Base-by-base conservation (phyloP, 2,329 filamentous ascomycete species). In the Endoconidiophora laricicola region DNA sequence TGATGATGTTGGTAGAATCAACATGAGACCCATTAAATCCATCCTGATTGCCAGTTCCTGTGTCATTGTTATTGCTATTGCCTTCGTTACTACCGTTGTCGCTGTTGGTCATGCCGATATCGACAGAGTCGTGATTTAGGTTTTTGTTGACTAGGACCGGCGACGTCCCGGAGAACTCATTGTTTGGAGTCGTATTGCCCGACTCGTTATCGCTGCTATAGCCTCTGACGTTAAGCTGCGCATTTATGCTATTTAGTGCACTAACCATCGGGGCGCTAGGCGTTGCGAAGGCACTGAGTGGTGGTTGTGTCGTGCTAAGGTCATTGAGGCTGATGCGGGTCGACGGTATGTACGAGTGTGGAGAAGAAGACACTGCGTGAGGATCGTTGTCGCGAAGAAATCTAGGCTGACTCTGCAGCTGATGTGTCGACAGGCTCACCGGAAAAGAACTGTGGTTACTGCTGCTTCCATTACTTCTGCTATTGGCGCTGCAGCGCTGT, bases 221-320 rank as follows among this genome's bases (percentile, higher is more conserved):
- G 26, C 40, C 24, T 10, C 42, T 41, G 46, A 22, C 12, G 20
- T 37, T 37, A 43, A 14, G 40, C 16, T 20, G 46, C 24, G 22
- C 46, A 22, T 46, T 49, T 6, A 53, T 49, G n/a, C 18, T 43
- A 22, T 46, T 49, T 6, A 53, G 44, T 18, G 51, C 47, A 39
- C 43, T n/a, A 6, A 46, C 43, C 51, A 53, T 53, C 12, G 38
- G 37, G 22, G 33, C 37, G 42, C 51, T 53, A 12, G 47, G 51
- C 3, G 37, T 46, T 20, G 40, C 51, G 38, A 53, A 53, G 9
- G 48, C 51, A 24, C 47, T 43, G 9, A 53, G 22, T 33, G 44
- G 48, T 14, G 51, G 38, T 3, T 37, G 22, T 10, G 44, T 33
- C n/a, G 46, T 44, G 29, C 43, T 24, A 5, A 49, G 29, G 20